Percentiles rank a stretch among this genome's conserved stretches.
phyloP scores from a whole-genome alignment of 2,329 filamentous ascomycete species.

The Rhynchosporium secalis region DNA sequence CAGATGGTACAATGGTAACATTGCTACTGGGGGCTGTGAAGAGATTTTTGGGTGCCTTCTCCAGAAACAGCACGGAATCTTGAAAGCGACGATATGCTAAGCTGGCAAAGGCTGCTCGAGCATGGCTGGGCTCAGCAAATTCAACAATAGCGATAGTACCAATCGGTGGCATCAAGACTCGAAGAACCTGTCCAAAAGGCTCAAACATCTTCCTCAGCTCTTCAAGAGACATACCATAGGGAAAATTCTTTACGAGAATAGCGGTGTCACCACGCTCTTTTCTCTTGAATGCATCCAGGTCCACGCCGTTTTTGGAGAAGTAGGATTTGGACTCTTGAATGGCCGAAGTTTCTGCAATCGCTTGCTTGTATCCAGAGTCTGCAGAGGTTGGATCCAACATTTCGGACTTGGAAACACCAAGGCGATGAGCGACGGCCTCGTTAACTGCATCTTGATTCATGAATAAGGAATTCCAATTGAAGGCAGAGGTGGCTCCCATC shows the following conservation, averaged over 20 bases:
- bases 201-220: constrained; percentile 53
- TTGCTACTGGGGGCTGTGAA: constrained; percentile 49
- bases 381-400: constrained; percentile 93
- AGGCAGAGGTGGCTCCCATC: constrained; percentile 74
- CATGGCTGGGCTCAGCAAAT: constrained; percentile 76
- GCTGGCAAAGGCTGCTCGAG: constrained; percentile 78
- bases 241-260: constrained; percentile 93
- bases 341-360: constrained; percentile 91
- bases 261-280: constrained; percentile 80
- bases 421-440: constrained; percentile 78
- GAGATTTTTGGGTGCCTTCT: constrained; percentile 86
- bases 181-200: constrained; percentile 72
- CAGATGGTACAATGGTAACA: constrained; percentile 23
- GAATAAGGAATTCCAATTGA: constrained; percentile 99
- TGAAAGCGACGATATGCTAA: constrained; percentile 89
- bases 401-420: constrained; percentile 89
- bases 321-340: constrained; percentile 96
- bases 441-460: constrained; percentile 97
- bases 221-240: constrained; percentile 62
- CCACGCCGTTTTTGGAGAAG: constrained; percentile 83
- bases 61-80: constrained; percentile 86
- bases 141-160: constrained; percentile 94
- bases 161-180: constrained; percentile 86
- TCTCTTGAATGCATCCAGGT: constrained; percentile 87
- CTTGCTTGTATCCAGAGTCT: constrained; percentile 93